phyloP scores from a whole-genome alignment of 106 monocot species.

The Hemerocallis citrina region DNA sequence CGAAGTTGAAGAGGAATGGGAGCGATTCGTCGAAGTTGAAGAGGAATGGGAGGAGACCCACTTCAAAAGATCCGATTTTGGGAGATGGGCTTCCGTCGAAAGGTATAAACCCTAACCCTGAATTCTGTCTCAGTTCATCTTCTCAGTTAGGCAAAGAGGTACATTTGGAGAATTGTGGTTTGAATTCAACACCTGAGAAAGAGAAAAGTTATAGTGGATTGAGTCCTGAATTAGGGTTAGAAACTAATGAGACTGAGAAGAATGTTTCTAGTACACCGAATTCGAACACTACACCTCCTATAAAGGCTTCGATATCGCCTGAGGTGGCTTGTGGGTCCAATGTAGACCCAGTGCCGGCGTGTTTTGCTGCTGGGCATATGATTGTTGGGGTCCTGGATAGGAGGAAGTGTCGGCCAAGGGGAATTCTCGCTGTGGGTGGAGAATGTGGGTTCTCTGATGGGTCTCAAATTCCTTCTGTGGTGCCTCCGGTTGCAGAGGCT shows the following conservation, averaged over 20 bases:
- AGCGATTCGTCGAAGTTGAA: constrained; percentile 1
- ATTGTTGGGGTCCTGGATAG: constrained; percentile 65
- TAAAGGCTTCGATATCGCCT: constrained; percentile 81
- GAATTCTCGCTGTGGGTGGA: constrained; percentile 55
- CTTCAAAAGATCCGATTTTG: constrained; percentile 7
- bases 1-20: constrained; percentile 7
- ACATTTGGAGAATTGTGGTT: constrained; percentile 6
- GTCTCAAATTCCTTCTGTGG: constrained; percentile 11
- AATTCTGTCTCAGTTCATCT: not conserved
- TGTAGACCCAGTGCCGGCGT: constrained; percentile 45
- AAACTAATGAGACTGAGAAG: constrained; percentile 24
- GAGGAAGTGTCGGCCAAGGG: constrained; percentile 79
- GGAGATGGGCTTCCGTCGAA: not conserved
- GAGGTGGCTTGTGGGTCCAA: constrained; percentile 41
- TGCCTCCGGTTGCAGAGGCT: constrained; percentile 38
- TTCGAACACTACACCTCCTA: constrained; percentile 62
- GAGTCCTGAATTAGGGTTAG: not conserved
- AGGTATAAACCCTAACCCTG: constrained; percentile 1
- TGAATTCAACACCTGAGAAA: constrained; percentile 18
- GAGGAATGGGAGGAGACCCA: constrained; percentile 10
- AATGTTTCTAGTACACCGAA: constrained; percentile 21
- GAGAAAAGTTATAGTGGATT: constrained; percentile 8
- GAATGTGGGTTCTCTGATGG: not conserved
- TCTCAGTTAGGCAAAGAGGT: too few species aligned
- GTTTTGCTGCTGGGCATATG: constrained; percentile 85